Base-by-base conservation (phyloP, 345 rosid genomes). In the Pseudoturritis turrita region DNA sequence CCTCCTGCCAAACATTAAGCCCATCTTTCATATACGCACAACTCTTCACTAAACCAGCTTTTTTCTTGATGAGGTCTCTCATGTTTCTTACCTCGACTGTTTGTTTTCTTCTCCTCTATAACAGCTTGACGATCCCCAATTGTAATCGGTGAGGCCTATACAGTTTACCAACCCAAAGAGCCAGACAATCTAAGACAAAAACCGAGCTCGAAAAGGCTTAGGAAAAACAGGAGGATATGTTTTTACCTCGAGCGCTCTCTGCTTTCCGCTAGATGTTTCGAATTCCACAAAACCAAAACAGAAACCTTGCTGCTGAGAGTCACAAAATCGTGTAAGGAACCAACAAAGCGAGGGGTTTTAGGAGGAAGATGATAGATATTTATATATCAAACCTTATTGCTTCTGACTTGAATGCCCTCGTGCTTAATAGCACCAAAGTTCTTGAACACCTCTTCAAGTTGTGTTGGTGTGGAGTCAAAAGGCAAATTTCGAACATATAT, bases 281-380 rank as follows among this genome's bases (percentile, higher is more conserved):
- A 88, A 90, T 52, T 90, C 93, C 59, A 90, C 91, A 29, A 88
- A 90, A 56, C 93, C 91, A 74, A 84, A 90, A 80, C 89, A 88
- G 80, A 80, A 88, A 53, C 85, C 87, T 81, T 88, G 88, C 80
- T 81, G 89, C 84, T 80, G 81, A 45, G 69, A 61, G 45, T 46
- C 62, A 65, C 19, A 43, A 29, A 18, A 68, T 39, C 62, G 52
- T 55, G 25, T 61, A 43, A 72, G 62, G 49, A 41, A 67, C 50
- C 37, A 3, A 63, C 25, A 50, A n/a, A 25, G 33, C 33, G 21
- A 67, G 45, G 22, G 41, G 23, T 25, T 73, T 56, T 11, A 0
- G 52, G 61, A 10, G 21, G 36, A 18, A 13, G 47, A 2, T 19
- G 21, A 23, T 26, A 45, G 22, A 75, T 40, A 31, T 40, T 43